Evolutionary conservation across 345 rosid species (phyloP).

Genomic region (Citrus hindsii): DNA sequence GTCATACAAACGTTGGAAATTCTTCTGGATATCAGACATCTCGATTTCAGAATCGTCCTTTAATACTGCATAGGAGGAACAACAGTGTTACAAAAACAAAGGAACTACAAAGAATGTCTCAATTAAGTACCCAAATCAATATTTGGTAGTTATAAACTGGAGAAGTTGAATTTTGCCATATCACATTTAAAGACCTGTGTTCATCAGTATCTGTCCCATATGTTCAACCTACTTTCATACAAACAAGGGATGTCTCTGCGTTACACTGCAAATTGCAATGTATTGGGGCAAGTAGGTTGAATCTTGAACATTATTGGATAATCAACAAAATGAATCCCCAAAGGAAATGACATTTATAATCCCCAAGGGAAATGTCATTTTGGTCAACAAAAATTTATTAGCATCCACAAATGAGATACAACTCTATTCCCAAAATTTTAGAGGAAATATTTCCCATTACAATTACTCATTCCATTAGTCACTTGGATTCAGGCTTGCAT

Average conservation of each 20-base stretch:
- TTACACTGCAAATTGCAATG: neutral
- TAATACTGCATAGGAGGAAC: conserved; percentile 48
- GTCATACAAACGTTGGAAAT: conserved; percentile 51
- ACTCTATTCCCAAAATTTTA: no score
- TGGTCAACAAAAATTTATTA: neutral
- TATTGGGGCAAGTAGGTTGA: neutral
- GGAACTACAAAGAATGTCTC: neutral
- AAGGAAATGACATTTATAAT: neutral
- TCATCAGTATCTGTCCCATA: neutral
- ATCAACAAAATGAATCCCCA: neutral
- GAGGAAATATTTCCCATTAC: no score
- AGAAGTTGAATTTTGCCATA: neutral
- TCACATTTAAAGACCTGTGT: neutral
- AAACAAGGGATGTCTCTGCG: no score
- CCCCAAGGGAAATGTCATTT: neutral
- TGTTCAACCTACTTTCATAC: neutral
- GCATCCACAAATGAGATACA: neutral
- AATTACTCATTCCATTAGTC: no score
- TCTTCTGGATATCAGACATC: conserved; percentile 57
- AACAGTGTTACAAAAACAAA: neutral
- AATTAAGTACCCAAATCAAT: neutral
- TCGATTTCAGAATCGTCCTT: conserved; percentile 51
- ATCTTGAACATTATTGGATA: neutral
- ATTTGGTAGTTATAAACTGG: neutral
- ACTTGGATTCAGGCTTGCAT: no score